Evolutionary conservation across 1,284 basidiomycete species (phyloP).

Genomic region (Pseudozyma flocculosa): DNA sequence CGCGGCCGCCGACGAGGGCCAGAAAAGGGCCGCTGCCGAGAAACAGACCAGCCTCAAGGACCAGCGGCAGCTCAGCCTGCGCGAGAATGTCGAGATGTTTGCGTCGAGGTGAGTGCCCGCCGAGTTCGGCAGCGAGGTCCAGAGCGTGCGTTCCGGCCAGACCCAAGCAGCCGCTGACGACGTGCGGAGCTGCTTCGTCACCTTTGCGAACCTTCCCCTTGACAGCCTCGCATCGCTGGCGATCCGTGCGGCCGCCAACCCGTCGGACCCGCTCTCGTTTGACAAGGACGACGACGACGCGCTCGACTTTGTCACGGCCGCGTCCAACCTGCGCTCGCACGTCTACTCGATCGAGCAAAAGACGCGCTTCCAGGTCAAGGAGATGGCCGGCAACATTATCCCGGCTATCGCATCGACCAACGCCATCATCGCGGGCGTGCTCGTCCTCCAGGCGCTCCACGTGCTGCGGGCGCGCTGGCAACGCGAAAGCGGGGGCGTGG

Average conservation of each 20-base stretch:
- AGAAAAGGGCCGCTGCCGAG: not conserved
- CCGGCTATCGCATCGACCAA: slow-evolving; percentile 99
- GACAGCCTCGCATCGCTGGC: slow-evolving; percentile 78
- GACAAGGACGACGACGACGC: slow-evolving; percentile 99
- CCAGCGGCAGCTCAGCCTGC: slow-evolving; percentile 41
- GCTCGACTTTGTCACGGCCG: slow-evolving; percentile 91
- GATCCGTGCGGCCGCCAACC: slow-evolving; percentile 70
- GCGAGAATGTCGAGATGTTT: slow-evolving; percentile 49
- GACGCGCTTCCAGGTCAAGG: slow-evolving; percentile 97
- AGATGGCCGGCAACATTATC: slow-evolving; percentile 96
- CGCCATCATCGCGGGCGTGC: slow-evolving; percentile 90
- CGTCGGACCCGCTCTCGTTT: slow-evolving; percentile 72
- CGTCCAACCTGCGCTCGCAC: slow-evolving; percentile 85
- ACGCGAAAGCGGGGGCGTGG: slow-evolving; percentile 48
- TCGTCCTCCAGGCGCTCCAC: slow-evolving; percentile 87
- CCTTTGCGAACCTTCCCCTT: not conserved
- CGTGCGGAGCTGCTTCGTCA: too few relatives aligned
- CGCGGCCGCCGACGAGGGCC: slow-evolving; percentile 59
- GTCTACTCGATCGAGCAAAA: slow-evolving; percentile 84
- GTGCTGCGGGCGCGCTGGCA: slow-evolving; percentile 63
- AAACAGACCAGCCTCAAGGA: slow-evolving; percentile 30
- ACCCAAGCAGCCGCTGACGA: too few relatives aligned
- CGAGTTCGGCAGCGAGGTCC: not conserved
- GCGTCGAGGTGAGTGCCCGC: slow-evolving; percentile 10
- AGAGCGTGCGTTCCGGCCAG: too few relatives aligned